A percentile compares a stretch with the other conserved stretches of the same genome.
These are phyloP conservation scores for Saccharomycopsis selenospora DNA, from an alignment of 805 yeast species.

Conservation along the genomic window DNA sequence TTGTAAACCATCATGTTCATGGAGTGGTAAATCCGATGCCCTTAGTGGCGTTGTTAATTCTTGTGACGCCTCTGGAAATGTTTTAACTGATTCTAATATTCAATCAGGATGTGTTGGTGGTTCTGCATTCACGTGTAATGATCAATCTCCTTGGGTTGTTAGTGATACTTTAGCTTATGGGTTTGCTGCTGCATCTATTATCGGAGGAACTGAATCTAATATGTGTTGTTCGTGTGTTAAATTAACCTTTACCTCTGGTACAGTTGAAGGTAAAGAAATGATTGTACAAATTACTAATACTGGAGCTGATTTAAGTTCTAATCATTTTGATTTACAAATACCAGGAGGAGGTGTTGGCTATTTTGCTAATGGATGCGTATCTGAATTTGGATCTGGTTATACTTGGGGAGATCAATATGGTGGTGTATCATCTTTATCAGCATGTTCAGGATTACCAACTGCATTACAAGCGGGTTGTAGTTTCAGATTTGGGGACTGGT, in stretches of 20 bases:
- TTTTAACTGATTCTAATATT: neutral
- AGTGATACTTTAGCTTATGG: constrained; percentile 12
- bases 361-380: constrained; percentile 5
- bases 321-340: constrained; percentile 13
- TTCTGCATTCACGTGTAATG: constrained; percentile 15
- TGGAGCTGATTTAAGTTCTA: constrained; percentile 7
- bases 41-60: constrained; percentile 7
- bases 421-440: constrained; percentile 11
- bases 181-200: constrained; percentile 8
- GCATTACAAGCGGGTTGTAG: constrained; percentile 14
- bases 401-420: constrained; percentile 15
- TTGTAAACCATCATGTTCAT: constrained; percentile 14
- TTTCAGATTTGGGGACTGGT: constrained; percentile 17
- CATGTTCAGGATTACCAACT: constrained; percentile 11
- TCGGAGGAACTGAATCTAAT: constrained; percentile 5
- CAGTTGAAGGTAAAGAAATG: constrained; percentile 12
- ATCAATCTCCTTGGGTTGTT: constrained; percentile 14
- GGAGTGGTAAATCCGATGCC: constrained; percentile 10
- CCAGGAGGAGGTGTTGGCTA: constrained; percentile 18
- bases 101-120: constrained; percentile 17
- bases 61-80: constrained; percentile 16
- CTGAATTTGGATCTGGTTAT: constrained; percentile 9
- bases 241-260: constrained; percentile 9
- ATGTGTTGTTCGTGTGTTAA: constrained; percentile 12
- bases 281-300: constrained; percentile 17